Base-by-base conservation (phyloP, 495 filamentous ascomycete genomes). In the Aspergillus sclerotiicarbonarius region DNA sequence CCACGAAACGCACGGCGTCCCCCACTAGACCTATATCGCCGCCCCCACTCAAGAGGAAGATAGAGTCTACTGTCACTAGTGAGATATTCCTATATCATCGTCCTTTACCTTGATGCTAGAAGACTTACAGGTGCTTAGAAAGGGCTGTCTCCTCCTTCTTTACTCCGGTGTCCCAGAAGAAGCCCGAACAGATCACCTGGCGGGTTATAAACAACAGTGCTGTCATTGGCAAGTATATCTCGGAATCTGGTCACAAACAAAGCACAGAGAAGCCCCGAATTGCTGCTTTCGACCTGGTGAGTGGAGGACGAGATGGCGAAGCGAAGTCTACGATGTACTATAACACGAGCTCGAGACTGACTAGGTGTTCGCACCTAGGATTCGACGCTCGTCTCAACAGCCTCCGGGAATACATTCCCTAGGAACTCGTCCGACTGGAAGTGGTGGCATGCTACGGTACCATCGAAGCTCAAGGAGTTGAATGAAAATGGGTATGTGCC, bases 221-320 rank as follows among this genome's bases (percentile, higher is more conserved):
- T 7, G 77, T 98, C 7, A 78, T 92, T n/a, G 94, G 84, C 30
- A 87, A 83, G 60, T 92, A 92, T 65, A 62, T 73, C 19, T 72
- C 82, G 8, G 74, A 75, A 13, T 52, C 68, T 7, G 65, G 60
- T 25, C 68, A 54, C 25, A 44, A 30, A 48, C 46, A 12, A 39
- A 45, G 41, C 10, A 50, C 53, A 39, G 64, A 75, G 67, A 71
- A 78, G 64, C 54, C 62, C 15, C 94, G 87, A 70, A 82, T 99
- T 52, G 93, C 92, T 20, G 89, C 87, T 0, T 98, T 99, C 69
- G 94, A 99, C 66, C 82, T 98, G 55, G 91, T 95, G 73, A 62
- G 85, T 74, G 35, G 8, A 35, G 37, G 18, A 41, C 48, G 29
- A 25, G 32, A 39, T 50, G 50, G 47, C 61, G 25, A 57, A 20